Conservation (phyloP, 2,329 filamentous ascomycete species). For the Ascochyta fabae region DNA sequence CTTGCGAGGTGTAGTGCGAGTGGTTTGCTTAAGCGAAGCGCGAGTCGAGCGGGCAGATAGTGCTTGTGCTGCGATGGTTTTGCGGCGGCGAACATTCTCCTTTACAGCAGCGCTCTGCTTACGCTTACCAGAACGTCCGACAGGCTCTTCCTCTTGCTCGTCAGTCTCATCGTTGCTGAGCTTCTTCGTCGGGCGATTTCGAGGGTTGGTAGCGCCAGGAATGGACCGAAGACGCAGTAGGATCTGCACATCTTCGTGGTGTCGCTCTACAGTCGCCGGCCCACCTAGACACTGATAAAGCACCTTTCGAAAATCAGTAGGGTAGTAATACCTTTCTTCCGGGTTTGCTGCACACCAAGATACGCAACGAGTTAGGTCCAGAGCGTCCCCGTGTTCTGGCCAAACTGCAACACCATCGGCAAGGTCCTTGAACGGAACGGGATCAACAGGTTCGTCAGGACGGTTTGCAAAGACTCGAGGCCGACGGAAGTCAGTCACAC, state of each 20-base stretch:
- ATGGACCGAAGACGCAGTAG: background rate
- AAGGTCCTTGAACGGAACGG: slow-evolving; percentile 29
- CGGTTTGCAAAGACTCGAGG: background rate
- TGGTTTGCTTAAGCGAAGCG: background rate
- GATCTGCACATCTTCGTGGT: background rate
- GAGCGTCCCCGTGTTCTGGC: slow-evolving; percentile 30
- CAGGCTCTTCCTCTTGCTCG: background rate
- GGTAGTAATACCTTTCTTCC: slow-evolving; percentile 32
- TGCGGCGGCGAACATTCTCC: background rate
- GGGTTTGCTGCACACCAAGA: slow-evolving; percentile 25
- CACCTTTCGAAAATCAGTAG: slow-evolving; percentile 25
- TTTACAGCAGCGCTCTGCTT: background rate
- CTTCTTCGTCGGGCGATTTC: background rate
- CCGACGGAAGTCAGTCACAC: slow-evolving; percentile 26
- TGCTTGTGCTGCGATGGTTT: background rate
- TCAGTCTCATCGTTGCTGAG: background rate
- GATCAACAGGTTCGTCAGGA: background rate
- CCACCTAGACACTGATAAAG: background rate
- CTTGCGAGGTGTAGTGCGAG: background rate
- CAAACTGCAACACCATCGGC: slow-evolving; percentile 27
- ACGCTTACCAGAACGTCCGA: background rate
- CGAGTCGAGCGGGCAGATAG: background rate
- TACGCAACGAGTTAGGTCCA: slow-evolving; percentile 38
- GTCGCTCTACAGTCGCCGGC: background rate
- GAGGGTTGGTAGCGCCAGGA: background rate